Base-by-base conservation (phyloP, 495 filamentous ascomycete species). In the Talaromyces nanjingensis region DNA sequence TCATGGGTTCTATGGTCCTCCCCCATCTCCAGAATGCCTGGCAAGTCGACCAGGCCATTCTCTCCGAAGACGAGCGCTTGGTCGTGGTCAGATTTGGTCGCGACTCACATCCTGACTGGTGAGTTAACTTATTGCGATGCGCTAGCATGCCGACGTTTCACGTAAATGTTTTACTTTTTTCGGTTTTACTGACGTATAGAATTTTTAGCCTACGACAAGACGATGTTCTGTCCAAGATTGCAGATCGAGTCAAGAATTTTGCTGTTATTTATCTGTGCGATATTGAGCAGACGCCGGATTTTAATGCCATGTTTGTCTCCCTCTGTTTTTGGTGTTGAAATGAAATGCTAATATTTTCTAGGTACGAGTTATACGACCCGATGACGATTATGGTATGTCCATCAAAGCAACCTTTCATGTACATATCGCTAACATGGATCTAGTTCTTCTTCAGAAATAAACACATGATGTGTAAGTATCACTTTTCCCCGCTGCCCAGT, bases 241-340 rank as follows among this genome's bases (percentile, higher is more conserved):
- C 78, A 24, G 76, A 81, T 62, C 71, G 74, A 4, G 78, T 81
- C 22, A 81, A 79, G 72, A 77, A 75, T 62, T 79, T 80, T 62
- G 93, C 92, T 29, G 93, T 93, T 67, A 89, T 98, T 71, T 97
- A 98, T 77, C 86, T 98, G 61, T 98, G 96, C 83, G 96, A 98
- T 75, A 85, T 97, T 65, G 93, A 98, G 70, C 84, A 94, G 73
- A 92, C 97, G 2, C 92, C 93, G 20, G 94, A 98, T 73, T 98
- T 98, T 82, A 98, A 96, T 73, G 86, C 89, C 68, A 98, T 98
- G 96, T 94, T 79, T 65, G 60, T 33, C 6, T 24, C 18, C 0
- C 39, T 14, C 12, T 61, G 4, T 12, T 62, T 8, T 4, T 24
- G 22, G 11, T 54, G 4, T 53, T 4, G 45, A 8, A 14, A 12